Evolutionary conservation across 2,329 filamentous ascomycete genomes (phyloP).

Genomic region (Fusarium mundagurra): DNA sequence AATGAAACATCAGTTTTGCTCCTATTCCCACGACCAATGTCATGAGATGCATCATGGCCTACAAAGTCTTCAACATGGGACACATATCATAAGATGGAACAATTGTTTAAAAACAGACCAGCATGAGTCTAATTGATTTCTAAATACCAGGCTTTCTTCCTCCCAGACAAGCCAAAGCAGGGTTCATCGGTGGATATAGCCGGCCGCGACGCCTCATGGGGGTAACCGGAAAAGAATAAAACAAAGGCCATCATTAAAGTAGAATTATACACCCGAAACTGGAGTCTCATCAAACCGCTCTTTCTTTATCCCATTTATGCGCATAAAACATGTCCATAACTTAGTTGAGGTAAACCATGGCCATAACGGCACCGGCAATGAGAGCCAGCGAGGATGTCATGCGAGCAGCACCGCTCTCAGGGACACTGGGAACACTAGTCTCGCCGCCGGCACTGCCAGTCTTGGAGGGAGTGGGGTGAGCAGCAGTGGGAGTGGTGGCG

Average conservation of each 20-base stretch:
- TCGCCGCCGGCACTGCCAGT: conserved; percentile 13
- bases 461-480: conserved; percentile 15
- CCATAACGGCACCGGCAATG: conserved; percentile 48
- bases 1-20: background rate
- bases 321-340: conserved; percentile 30
- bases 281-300: conserved; percentile 39
- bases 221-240: conserved; percentile 43
- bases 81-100: background rate
- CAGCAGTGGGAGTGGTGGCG: conserved; percentile 14
- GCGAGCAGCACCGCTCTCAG: conserved; percentile 45
- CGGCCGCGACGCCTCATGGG: conserved; percentile 41
- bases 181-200: conserved; percentile 34
- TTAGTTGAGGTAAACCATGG: conserved; percentile 49
- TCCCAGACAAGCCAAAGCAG: conserved; percentile 33
- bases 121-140: conserved; percentile 35
- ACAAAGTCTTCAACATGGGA: background rate
- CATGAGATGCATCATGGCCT: background rate
- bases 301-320: conserved; percentile 23
- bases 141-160: conserved; percentile 41
- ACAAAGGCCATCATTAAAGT: conserved; percentile 43
- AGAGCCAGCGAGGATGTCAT: conserved; percentile 47
- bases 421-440: conserved; percentile 38
- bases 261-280: conserved; percentile 42
- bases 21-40: background rate
- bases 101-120: conserved; percentile 22